Evolutionary conservation across 2,329 filamentous ascomycete species (phyloP), one percentile per base, ranked within the genome.

Genomic region (Didymella lethalis): DNA sequence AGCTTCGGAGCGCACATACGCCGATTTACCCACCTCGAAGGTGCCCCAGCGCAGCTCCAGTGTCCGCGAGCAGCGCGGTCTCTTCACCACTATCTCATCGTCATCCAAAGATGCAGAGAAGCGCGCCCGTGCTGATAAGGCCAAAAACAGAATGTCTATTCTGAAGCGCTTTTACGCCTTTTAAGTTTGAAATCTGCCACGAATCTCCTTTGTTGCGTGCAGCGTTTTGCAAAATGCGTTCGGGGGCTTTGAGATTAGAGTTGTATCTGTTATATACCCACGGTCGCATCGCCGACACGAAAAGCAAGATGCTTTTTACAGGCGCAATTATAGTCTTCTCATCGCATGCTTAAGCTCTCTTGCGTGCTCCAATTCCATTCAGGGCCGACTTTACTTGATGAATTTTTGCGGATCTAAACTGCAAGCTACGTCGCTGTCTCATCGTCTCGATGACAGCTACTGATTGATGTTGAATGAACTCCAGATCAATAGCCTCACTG

Each of bases 191-290:
- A 28, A 7, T 8, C 26, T 28, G 7, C 11, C 7, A 52, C 32
- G 44, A 46, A 40, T 58, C 47, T 57, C 55, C 16, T 52, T 29
- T 52, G 23, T 46, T 18, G 26, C 5, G 10, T 52, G 14, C 10
- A 47, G 32, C 41, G 26, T 47, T 32, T 29, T 40, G 38, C 18
- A 16, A 14, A 14, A 16, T 14, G 31, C 31, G 31, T 14, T 16
- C 16, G 11, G 11, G 31, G 28, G 32, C 41, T 18, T 5, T 14
- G 36, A 3, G 38, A 47, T 59, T 44, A 48, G n/a, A 18, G 32
- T 52, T 49, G 38, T 43, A 54, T 48, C 44, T 59, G 65, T 61
- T 65, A 56, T 65, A 68, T 68, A 68, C 65, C 65, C 65, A 48
- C 44, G 34, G 54, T 57, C 54, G 48, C 54, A 25, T 23, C 23